Evolutionary conservation across 2,329 filamentous ascomycete species (phyloP).

Genomic region (Aspergillus sp.): DNA sequence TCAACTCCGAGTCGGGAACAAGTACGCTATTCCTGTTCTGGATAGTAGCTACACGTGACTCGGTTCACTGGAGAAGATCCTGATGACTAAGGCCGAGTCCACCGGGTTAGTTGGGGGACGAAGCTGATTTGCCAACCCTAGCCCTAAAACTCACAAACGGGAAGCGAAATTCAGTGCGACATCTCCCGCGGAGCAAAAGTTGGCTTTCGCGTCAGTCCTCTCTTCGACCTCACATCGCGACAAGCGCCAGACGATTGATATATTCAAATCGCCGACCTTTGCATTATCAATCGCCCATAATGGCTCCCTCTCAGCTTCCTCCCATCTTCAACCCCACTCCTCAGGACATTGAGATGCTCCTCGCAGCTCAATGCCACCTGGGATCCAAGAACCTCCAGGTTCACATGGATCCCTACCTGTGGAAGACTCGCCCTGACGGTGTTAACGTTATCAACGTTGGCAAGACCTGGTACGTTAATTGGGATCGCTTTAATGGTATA

Average conservation of each 20-base stretch:
- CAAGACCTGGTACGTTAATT: constrained; percentile 86
- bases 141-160: constrained; percentile 41
- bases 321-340: constrained; percentile 94
- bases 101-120: constrained; percentile 1
- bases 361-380: constrained; percentile 93
- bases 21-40: constrained; percentile 26
- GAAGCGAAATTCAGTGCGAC: constrained; percentile 38
- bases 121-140: constrained; percentile 27
- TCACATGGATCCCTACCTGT: constrained; percentile 99
- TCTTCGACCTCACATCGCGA: constrained; percentile 35
- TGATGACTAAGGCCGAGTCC: not conserved
- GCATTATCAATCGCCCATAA: constrained; percentile 65
- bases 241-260: constrained; percentile 49
- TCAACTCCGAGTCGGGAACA: constrained; percentile 34
- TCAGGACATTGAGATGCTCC: constrained; percentile 99
- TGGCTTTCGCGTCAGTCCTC: constrained; percentile 32
- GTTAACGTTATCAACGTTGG: constrained; percentile 99
- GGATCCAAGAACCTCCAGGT: constrained; percentile 99
- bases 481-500: not conserved
- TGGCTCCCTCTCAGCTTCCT: constrained; percentile 94
- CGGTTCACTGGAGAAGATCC: not conserved
- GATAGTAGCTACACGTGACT: constrained; percentile 17
- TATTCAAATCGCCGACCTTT: constrained; percentile 35
- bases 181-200: constrained; percentile 27
- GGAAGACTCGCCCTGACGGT: constrained; percentile 98